phyloP scores from a whole-genome alignment of 108 stramenopile species.

The Stephanodiscus triporus region DNA sequence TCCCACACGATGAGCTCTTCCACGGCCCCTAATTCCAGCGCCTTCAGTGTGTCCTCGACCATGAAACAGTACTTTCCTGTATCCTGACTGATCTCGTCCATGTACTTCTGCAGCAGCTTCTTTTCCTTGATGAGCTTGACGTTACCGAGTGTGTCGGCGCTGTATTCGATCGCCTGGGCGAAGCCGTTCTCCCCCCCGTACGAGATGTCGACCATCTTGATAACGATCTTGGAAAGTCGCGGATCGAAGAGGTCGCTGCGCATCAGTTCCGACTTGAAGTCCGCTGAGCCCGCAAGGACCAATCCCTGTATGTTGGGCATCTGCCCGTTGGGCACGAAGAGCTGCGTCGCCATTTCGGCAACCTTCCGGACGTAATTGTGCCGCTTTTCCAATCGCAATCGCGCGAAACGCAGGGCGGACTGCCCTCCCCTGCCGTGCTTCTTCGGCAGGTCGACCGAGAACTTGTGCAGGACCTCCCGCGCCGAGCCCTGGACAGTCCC shows the following conservation, averaged over 20 bases:
- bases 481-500: constrained; percentile 95
- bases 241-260: constrained; percentile 95
- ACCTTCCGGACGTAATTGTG: constrained; percentile 99
- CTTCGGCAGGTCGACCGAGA: constrained; percentile 98
- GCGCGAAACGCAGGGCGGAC: constrained; percentile 99
- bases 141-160: constrained; percentile 92
- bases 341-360: constrained; percentile 95
- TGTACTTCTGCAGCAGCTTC: constrained; percentile 95
- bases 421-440: constrained; percentile 99
- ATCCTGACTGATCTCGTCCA: constrained; percentile 98
- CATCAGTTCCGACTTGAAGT: constrained; percentile 97
- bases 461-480: constrained; percentile 96
- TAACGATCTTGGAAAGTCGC: constrained; percentile 90
- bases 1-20: constrained; percentile 99
- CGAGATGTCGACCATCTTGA: constrained; percentile 97
- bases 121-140: constrained; percentile 99
- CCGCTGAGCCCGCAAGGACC: constrained; percentile 97
- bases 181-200: constrained; percentile 99
- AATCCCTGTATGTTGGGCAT: constrained; percentile 96
- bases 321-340: constrained; percentile 96
- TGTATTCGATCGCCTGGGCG: constrained; percentile 98
- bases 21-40: constrained; percentile 96
- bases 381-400: constrained; percentile 97
- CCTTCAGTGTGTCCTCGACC: constrained; percentile 97
- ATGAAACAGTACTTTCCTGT: constrained; percentile 99